Evolutionary conservation across 2,329 filamentous ascomycete genomes (phyloP).

Genomic region (Aspergillus caelatus): DNA sequence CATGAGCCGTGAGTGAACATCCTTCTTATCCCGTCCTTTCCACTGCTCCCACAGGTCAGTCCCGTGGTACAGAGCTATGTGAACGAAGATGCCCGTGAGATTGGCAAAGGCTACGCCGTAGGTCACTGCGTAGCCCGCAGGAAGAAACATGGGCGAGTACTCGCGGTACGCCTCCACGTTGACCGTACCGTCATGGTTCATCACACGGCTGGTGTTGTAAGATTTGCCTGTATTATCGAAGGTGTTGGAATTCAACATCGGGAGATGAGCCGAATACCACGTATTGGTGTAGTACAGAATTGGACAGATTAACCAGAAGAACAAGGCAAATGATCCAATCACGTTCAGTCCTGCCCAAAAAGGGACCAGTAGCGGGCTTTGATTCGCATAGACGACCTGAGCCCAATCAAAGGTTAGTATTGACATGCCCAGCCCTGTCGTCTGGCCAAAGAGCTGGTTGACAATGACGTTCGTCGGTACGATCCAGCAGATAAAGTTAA

Average conservation of each 20-base stretch:
- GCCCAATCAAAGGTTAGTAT: slow-evolving; percentile 78
- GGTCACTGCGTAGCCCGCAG: slow-evolving; percentile 58
- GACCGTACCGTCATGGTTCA: slow-evolving; percentile 58
- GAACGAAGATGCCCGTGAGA: slow-evolving; percentile 58
- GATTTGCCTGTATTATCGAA: slow-evolving; percentile 65
- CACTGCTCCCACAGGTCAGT: slow-evolving; percentile 39
- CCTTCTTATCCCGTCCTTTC: slow-evolving; percentile 37
- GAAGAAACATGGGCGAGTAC: slow-evolving; percentile 68
- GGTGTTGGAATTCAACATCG: slow-evolving; percentile 62
- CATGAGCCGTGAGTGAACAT: slow-evolving; percentile 51
- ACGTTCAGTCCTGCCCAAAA: slow-evolving; percentile 51
- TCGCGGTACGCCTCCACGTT: slow-evolving; percentile 62
- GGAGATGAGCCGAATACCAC: slow-evolving; percentile 61
- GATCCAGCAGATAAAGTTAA: slow-evolving; percentile 73
- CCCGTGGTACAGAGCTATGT: slow-evolving; percentile 41
- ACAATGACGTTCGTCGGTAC: slow-evolving; percentile 67
- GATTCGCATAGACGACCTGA: slow-evolving; percentile 68
- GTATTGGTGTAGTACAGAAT: slow-evolving; percentile 58
- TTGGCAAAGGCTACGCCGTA: slow-evolving; percentile 70
- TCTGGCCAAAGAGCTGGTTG: slow-evolving; percentile 73
- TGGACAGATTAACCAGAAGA: slow-evolving; percentile 49
- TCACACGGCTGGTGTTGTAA: slow-evolving; percentile 65
- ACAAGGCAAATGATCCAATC: slow-evolving; percentile 47
- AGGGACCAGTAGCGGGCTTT: slow-evolving; percentile 69
- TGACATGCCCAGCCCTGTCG: slow-evolving; percentile 67